phyloP scores from a whole-genome alignment of 345 rosid genomes.

The Aquilaria yunnanensis region DNA sequence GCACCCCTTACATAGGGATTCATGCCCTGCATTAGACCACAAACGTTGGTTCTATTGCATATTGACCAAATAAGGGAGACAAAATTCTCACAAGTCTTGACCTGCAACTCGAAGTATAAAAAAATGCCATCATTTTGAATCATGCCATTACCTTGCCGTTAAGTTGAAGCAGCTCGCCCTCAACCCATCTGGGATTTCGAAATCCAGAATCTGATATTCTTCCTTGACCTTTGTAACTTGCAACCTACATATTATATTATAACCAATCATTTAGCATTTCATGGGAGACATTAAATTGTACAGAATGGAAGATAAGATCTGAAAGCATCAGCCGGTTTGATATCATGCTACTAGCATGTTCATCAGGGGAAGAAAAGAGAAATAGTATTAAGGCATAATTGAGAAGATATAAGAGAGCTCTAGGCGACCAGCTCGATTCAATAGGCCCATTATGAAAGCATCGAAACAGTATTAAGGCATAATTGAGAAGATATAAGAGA shows the following conservation, averaged over 20 bases:
- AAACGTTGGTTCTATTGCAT: neutral
- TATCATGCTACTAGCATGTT: too few relatives aligned
- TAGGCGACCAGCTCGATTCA: too few relatives aligned
- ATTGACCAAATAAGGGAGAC: neutral
- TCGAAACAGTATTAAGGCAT: too few relatives aligned
- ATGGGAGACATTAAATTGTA: too few relatives aligned
- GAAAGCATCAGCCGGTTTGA: too few relatives aligned
- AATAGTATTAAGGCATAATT: too few relatives aligned
- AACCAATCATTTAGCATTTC: neutral
- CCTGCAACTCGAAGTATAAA: neutral
- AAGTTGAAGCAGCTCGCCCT: conserved; percentile 82
- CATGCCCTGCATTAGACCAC: conserved; percentile 45
- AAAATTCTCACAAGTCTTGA: conserved; percentile 1
- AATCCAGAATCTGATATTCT: conserved; percentile 85
- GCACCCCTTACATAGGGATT: conserved; percentile 78
- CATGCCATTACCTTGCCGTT: conserved; percentile 62
- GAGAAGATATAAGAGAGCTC: too few relatives aligned
- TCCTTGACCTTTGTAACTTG: conserved; percentile 87
- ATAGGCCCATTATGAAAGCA: too few relatives aligned
- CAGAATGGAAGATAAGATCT: too few relatives aligned
- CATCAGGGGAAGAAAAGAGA: too few relatives aligned
- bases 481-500: too few relatives aligned
- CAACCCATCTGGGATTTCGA: conserved; percentile 81
- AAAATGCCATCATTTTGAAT: neutral
- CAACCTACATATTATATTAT: conserved; percentile 41